Percentiles rank a stretch among this genome's conserved stretches.
Evolutionary conservation across 2,329 filamentous ascomycete genomes (phyloP).

Genomic region (Scedosporium dehoogii): DNA sequence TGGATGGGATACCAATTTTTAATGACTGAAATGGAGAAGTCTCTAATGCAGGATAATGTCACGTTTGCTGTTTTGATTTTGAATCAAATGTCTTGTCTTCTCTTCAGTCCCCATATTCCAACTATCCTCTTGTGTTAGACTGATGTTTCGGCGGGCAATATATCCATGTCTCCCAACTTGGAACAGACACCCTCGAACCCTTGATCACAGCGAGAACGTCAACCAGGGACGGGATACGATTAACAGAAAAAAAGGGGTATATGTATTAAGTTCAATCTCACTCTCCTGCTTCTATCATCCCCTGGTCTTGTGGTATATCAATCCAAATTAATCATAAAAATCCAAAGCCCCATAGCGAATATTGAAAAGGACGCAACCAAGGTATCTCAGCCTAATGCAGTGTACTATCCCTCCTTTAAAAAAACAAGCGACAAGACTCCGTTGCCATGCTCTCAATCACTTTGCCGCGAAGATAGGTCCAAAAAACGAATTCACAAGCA

Average conservation of each 20-base stretch:
- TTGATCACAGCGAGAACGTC: not conserved
- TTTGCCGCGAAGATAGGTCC: not conserved
- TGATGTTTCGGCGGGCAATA: too few species aligned
- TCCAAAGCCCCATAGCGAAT: not conserved
- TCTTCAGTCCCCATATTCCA: too few species aligned
- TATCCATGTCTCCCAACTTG: too few species aligned
- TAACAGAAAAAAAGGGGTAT: not conserved
- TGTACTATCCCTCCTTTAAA: not conserved
- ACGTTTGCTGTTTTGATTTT: not conserved
- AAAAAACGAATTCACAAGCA: not conserved
- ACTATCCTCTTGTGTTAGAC: too few species aligned
- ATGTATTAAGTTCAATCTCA: not conserved
- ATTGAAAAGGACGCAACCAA: not conserved
- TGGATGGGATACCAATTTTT: not conserved
- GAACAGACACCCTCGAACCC: not conserved
- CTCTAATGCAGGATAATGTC: not conserved
- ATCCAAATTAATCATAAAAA: not conserved
- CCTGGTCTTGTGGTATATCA: not conserved
- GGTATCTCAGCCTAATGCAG: not conserved
- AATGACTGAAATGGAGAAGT: not conserved
- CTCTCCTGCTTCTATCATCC: not conserved
- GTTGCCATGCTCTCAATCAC: not conserved
- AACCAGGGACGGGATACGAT: not conserved
- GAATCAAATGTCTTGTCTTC: too few species aligned
- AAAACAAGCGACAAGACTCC: not conserved